Evolutionary conservation across 2,329 filamentous ascomycete genomes (phyloP).

Genomic region (Aureobasidium musti): DNA sequence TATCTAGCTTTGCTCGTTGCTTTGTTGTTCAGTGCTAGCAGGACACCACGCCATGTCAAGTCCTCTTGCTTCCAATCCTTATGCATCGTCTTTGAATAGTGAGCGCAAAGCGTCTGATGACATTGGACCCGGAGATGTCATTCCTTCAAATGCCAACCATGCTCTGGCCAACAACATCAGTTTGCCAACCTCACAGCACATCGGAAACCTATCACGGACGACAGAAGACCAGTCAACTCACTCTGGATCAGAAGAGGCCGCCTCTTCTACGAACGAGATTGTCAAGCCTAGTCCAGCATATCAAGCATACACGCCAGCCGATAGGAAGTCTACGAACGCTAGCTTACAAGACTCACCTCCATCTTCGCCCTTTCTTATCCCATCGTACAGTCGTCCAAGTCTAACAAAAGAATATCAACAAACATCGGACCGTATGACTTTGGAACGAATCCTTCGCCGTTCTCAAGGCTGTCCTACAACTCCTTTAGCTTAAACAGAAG

Average conservation of each 20-base stretch:
- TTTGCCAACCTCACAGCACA: not conserved
- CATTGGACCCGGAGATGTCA: not conserved
- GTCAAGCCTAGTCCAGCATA: conserved; percentile 10
- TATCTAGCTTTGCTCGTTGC: not conserved
- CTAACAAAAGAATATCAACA: not conserved
- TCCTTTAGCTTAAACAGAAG: not conserved
- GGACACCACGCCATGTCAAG: conserved; percentile 4
- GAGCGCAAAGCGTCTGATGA: conserved; percentile 3
- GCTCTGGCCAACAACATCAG: not conserved
- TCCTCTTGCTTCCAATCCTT: not conserved
- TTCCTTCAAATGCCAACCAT: not conserved
- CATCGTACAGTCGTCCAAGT: not conserved
- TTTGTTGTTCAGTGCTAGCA: conserved; percentile 8
- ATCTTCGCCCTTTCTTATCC: conserved; percentile 11
- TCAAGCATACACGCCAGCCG: conserved; percentile 6
- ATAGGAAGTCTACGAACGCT: conserved; percentile 9
- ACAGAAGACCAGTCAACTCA: not conserved
- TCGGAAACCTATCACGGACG: not conserved
- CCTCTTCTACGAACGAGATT: not conserved
- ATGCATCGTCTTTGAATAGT: not conserved
- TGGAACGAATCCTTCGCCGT: not conserved
- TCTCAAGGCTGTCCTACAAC: not conserved
- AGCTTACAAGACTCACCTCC: not conserved
- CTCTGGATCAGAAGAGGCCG: not conserved
- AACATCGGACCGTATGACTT: not conserved